Conservation (phyloP, 2,329 filamentous ascomycete genomes). For the Penicillium concentricum region DNA sequence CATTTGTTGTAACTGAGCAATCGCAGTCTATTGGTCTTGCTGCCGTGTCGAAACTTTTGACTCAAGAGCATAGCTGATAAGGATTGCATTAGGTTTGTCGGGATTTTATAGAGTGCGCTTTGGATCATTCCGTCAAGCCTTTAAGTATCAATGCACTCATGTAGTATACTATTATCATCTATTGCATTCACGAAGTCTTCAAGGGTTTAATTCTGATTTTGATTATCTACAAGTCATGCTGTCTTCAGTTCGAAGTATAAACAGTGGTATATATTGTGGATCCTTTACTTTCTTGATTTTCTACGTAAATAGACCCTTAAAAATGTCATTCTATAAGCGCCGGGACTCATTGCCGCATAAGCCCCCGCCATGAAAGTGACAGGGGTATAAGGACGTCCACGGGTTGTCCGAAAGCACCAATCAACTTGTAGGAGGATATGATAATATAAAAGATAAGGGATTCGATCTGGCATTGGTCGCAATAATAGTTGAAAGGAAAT, state of each 20-base stretch:
- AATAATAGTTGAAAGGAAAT: no score
- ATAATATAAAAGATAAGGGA: not conserved
- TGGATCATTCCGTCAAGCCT: not conserved
- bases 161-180: not conserved
- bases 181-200: no score
- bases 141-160: not conserved
- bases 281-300: not conserved
- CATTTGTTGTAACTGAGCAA: not conserved
- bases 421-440: not conserved
- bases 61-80: not conserved
- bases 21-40: not conserved
- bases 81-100: not conserved
- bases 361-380: not conserved
- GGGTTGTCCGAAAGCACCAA: not conserved
- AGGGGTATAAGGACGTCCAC: not conserved
- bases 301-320: not conserved
- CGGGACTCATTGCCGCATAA: not conserved
- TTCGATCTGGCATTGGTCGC: not conserved
- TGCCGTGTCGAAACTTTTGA: not conserved
- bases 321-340: not conserved
- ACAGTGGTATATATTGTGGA: not conserved
- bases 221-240: not conserved
- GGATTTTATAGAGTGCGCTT: not conserved
- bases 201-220: not conserved
- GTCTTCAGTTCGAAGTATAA: not conserved